phyloP scores from a whole-genome alignment of 2,329 filamentous ascomycete genomes.

The Torrubiella hemipterigena region DNA sequence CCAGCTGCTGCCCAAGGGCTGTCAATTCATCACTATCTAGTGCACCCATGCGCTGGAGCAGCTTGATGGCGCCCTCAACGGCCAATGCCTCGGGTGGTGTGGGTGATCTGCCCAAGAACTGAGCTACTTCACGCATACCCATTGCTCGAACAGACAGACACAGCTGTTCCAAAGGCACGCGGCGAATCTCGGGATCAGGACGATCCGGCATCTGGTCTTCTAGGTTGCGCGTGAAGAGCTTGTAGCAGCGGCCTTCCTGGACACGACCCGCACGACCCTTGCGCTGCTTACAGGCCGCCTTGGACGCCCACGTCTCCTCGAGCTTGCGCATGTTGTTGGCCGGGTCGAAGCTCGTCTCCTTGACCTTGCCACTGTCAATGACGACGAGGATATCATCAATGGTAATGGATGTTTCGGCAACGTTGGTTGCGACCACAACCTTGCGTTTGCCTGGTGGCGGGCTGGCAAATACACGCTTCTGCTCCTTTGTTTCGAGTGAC shows the following conservation, averaged over 20 bases:
- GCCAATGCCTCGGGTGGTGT: conserved; percentile 80
- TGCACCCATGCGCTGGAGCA: conserved; percentile 77
- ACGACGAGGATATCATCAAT: conserved; percentile 96
- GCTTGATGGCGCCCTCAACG: conserved; percentile 70
- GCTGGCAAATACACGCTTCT: conserved; percentile 71
- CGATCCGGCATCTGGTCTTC: conserved; percentile 79
- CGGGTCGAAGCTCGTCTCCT: conserved; percentile 90
- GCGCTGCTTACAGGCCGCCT: conserved; percentile 87
- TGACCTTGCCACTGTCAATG: conserved; percentile 89
- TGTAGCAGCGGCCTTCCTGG: conserved; percentile 83
- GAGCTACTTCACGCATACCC: conserved; percentile 72
- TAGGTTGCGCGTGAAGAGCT: conserved; percentile 79
- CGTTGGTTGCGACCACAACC: conserved; percentile 89
- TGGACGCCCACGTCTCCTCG: conserved; percentile 89
- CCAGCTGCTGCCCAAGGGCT: conserved; percentile 82
- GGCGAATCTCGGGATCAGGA: conserved; percentile 85
- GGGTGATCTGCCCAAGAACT: conserved; percentile 73
- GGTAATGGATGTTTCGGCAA: conserved; percentile 96
- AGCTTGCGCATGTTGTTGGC: conserved; percentile 89
- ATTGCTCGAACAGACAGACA: conserved; percentile 92
- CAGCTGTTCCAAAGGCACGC: conserved; percentile 86
- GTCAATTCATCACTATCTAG: conserved; percentile 79
- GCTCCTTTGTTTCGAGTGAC: conserved; percentile 77
- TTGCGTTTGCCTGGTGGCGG: conserved; percentile 75
- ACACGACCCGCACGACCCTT: conserved; percentile 90